Percentiles rank a stretch among this genome's conserved stretches.
Evolutionary conservation across 202 grass and related monocot genomes (phyloP).

Genomic region (Saccharum hybrid): DNA sequence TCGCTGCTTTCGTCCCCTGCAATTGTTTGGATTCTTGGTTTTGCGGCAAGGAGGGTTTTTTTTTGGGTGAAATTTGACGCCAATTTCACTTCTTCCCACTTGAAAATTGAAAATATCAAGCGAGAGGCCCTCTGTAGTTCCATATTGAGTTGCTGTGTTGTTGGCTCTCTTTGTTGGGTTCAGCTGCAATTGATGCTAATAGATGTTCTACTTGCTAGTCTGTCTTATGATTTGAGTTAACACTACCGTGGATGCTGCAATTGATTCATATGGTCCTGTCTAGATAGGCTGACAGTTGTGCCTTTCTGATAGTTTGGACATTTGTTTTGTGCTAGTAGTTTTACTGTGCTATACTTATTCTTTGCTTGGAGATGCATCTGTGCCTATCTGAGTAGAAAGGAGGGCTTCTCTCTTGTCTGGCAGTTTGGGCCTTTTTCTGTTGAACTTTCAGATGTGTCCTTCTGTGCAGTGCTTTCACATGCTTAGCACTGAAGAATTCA

Average conservation of each 20-base stretch:
- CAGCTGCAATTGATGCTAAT: not conserved
- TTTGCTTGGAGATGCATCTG: not conserved
- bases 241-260: not conserved
- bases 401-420: not conserved
- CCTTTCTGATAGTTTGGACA: conserved; percentile 4
- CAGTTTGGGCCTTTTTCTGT: not conserved
- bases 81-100: not conserved
- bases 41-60: no score
- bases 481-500: not conserved
- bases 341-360: conserved; percentile 1
- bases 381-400: not conserved
- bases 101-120: no score
- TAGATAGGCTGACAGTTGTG: not conserved
- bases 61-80: no score
- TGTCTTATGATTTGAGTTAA: conserved; percentile 17
- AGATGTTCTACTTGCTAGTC: not conserved
- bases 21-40: no score
- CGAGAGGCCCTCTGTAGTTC: not conserved
- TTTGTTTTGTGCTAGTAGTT: not conserved
- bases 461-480: not conserved
- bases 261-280: not conserved
- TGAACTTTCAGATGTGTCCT: conserved; percentile 1
- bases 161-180: not conserved
- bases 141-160: not conserved
- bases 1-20: no score